These are phyloP conservation scores for Cymbidium sinense DNA, from an alignment of 106 monocot species.

Conservation along the genomic window DNA sequence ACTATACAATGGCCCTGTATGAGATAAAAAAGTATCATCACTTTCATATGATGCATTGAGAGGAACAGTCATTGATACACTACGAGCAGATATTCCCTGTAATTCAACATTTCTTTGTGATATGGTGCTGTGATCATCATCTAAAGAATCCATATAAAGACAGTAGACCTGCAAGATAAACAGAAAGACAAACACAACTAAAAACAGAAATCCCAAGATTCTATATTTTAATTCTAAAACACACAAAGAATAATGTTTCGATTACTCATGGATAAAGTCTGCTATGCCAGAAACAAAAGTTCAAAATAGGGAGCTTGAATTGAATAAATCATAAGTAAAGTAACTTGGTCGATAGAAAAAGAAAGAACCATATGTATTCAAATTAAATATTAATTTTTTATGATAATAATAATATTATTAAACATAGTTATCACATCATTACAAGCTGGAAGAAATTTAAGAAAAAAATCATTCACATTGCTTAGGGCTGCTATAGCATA, in stretches of 20 bases:
- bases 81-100: conserved; percentile 22
- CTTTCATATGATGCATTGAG: conserved; percentile 19
- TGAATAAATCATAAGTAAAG: no score
- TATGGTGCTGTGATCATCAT: conserved; percentile 27
- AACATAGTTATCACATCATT: not conserved
- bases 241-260: not conserved
- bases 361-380: not conserved
- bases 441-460: not conserved
- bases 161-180: not conserved
- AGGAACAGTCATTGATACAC: conserved; percentile 40
- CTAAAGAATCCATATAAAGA: conserved; percentile 21
- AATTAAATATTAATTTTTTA: not conserved
- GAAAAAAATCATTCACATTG: not conserved
- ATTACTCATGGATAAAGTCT: not conserved
- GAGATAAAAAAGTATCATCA: conserved; percentile 28
- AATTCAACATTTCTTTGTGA: conserved; percentile 21
- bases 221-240: not conserved
- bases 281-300: not conserved
- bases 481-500: not conserved
- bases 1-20: conserved; percentile 34
- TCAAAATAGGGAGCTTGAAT: not conserved
- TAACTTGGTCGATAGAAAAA: no score
- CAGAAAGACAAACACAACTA: not conserved
- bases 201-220: not conserved
- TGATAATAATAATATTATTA: not conserved